Evolutionary conservation across 305 asterid genomes (phyloP).

Genomic region (Solanum hybrid): DNA sequence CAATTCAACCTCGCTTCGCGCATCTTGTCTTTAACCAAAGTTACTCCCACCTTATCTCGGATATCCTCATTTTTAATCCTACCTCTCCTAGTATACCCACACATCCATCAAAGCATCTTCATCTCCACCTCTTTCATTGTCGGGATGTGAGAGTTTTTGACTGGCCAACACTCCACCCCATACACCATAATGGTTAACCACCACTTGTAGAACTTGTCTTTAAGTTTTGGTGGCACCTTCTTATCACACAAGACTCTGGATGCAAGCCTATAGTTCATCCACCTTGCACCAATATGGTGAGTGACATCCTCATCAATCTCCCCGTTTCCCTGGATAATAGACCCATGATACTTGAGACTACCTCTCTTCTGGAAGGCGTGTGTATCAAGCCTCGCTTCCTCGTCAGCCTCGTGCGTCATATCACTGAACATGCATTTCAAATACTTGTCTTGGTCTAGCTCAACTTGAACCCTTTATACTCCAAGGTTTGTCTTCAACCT

Average conservation of each 20-base stretch:
- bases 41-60: not conserved
- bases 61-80: not conserved
- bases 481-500: not conserved
- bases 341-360: not conserved
- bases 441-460: not conserved
- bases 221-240: not conserved
- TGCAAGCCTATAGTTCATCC: not conserved
- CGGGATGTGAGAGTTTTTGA: not conserved
- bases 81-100: not conserved
- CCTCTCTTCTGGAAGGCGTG: not conserved
- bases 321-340: not conserved
- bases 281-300: not conserved
- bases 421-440: not conserved
- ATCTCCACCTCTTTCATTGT: not conserved
- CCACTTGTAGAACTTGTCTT: not conserved
- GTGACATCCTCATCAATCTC: not conserved
- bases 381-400: not conserved
- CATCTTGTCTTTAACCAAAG: not conserved
- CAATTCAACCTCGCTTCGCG: not conserved
- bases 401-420: not conserved
- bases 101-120: not conserved
- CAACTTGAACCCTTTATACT: not conserved
- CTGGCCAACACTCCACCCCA: not conserved
- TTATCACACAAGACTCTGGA: not conserved
- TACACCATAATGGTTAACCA: not conserved